phyloP scores from a whole-genome alignment of 2,329 filamentous ascomycete genomes.

The Trichoderma sp. region DNA sequence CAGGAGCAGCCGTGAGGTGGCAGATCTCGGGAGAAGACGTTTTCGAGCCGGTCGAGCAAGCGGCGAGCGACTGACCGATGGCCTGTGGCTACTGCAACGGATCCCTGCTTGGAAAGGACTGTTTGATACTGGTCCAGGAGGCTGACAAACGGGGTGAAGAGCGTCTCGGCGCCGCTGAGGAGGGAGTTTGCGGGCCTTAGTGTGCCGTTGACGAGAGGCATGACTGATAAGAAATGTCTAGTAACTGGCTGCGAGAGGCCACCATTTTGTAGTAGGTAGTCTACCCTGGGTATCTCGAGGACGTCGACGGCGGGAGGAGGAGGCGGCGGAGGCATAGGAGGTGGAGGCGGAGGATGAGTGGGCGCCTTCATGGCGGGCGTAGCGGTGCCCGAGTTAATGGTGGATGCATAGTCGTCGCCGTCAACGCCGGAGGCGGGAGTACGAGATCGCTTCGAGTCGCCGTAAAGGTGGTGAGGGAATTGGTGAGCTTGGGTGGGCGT shows the following conservation, averaged over 20 bases:
- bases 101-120: constrained; percentile 80
- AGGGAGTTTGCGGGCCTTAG: constrained; percentile 60
- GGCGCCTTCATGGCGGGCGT: constrained; percentile 34
- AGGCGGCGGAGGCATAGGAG: constrained; percentile 58
- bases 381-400: constrained; percentile 38
- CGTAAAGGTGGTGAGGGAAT: constrained; percentile 47
- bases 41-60: constrained; percentile 83
- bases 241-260: constrained; percentile 71
- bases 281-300: constrained; percentile 74
- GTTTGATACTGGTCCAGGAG: constrained; percentile 82
- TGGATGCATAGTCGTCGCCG: constrained; percentile 36
- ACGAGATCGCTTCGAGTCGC: constrained; percentile 38
- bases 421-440: constrained; percentile 32
- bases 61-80: constrained; percentile 92
- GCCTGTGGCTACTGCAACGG: constrained; percentile 89
- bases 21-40: constrained; percentile 90
- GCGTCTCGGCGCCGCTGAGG: constrained; percentile 63
- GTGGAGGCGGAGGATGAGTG: constrained; percentile 41
- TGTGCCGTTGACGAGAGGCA: constrained; percentile 55
- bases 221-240: constrained; percentile 66
- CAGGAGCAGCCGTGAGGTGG: constrained; percentile 83
- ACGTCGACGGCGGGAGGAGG: constrained; percentile 71
- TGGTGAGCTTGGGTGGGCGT: constrained; percentile 57
- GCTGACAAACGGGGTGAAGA: constrained; percentile 80
- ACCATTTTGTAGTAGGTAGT: constrained; percentile 88